These are phyloP conservation scores for Paraphoma chrysanthemicola DNA, from an alignment of 2,329 filamentous ascomycete species.

Conservation along the genomic window DNA sequence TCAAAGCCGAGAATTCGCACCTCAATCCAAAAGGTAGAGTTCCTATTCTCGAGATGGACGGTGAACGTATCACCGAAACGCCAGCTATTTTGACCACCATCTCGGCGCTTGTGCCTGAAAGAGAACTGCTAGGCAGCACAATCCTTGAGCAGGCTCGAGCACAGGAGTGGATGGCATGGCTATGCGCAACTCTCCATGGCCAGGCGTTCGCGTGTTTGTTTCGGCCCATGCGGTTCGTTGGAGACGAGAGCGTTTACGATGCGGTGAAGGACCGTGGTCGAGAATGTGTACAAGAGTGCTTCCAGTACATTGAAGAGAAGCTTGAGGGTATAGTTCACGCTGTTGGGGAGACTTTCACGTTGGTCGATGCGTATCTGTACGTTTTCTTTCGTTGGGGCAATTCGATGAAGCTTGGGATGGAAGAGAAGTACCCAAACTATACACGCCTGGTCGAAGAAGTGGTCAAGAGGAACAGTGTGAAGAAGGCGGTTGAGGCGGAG, in stretches of 20 bases:
- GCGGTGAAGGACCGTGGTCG: constrained; percentile 10
- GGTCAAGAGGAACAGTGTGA: constrained; percentile 12
- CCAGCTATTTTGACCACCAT: constrained; percentile 25
- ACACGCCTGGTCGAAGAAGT: constrained; percentile 14
- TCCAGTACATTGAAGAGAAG: constrained; percentile 18
- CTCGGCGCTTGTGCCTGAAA: constrained; percentile 18
- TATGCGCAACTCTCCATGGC: constrained; percentile 26
- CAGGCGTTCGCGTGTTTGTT: constrained; percentile 23
- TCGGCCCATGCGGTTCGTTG: constrained; percentile 17
- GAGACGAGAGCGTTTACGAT: constrained; percentile 12
- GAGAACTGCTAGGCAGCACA: constrained; percentile 21
- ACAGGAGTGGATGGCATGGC: constrained; percentile 29
- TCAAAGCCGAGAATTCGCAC: constrained; percentile 14
- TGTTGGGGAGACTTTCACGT: constrained; percentile 22
- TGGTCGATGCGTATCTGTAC: constrained; percentile 28
- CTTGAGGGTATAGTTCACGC: constrained; percentile 17
- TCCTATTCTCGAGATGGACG: constrained; percentile 24
- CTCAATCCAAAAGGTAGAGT: constrained; percentile 31
- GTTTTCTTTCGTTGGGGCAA: constrained; percentile 30
- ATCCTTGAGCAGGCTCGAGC: constrained; percentile 17
- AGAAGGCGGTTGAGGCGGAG: constrained; percentile 16
- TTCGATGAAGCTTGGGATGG: constrained; percentile 15
- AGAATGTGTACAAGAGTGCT: constrained; percentile 10
- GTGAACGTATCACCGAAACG: constrained; percentile 28
- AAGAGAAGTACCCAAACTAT: constrained; percentile 22